These are phyloP conservation scores for Petunia secreta DNA, from an alignment of 257 asterid species.

Conservation along the genomic window DNA sequence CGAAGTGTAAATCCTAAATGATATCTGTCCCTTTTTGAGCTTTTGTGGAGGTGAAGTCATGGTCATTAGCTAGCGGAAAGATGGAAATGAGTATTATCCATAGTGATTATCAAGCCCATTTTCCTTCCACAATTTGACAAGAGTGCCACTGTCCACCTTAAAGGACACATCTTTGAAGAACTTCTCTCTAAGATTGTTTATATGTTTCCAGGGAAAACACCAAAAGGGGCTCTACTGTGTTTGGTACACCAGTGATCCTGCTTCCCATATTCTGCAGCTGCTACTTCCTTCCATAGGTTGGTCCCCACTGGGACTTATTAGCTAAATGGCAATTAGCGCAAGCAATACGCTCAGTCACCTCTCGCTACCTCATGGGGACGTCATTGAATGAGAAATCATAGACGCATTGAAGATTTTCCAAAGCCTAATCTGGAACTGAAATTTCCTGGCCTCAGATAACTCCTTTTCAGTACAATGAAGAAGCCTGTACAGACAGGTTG, in stretches of 20 bases:
- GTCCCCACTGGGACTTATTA: neutral
- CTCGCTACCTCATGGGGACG: neutral
- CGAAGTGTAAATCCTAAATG: neutral
- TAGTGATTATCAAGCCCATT: neutral
- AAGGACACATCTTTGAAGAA: neutral
- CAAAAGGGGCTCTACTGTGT: neutral
- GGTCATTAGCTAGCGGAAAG: neutral
- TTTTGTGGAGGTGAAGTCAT: neutral
- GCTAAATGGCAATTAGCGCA: neutral
- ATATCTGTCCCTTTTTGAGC: neutral
- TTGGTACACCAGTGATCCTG: neutral
- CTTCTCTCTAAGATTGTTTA: neutral
- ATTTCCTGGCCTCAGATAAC: neutral
- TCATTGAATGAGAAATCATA: neutral
- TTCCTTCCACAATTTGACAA: neutral
- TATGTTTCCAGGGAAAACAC: neutral
- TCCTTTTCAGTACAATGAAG: neutral
- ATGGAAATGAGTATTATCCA: neutral
- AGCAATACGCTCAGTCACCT: neutral
- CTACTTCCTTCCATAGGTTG: constrained; percentile 2
- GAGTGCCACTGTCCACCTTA: neutral
- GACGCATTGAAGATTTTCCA: neutral
- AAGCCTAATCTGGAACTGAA: neutral
- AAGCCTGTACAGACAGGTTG: neutral
- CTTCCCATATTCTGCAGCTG: neutral